A percentile compares a stretch with the other conserved stretches of the same genome.
phyloP scores from a whole-genome alignment of 2,329 filamentous ascomycete genomes.

The Purpureocillium takamizusanense region DNA sequence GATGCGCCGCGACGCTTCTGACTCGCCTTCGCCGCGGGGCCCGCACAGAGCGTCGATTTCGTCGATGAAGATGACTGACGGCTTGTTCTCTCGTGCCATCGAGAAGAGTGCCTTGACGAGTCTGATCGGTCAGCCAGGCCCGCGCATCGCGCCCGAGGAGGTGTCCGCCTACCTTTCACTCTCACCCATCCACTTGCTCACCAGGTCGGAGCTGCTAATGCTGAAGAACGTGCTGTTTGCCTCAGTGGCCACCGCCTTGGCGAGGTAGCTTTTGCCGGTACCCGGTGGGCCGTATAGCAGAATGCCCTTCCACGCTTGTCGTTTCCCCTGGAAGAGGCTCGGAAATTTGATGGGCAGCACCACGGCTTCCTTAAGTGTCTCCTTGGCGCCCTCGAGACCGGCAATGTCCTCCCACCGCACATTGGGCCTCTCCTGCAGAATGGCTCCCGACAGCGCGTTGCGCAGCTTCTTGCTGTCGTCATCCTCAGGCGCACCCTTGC shows the following conservation, averaged over 20 bases:
- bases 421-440: constrained; percentile 90
- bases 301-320: constrained; percentile 98
- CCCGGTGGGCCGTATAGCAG: constrained; percentile 91
- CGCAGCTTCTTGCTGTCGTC: constrained; percentile 93
- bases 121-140: constrained; percentile 31
- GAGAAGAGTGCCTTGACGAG: constrained; percentile 94
- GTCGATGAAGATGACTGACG: constrained; percentile 97
- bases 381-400: constrained; percentile 86
- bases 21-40: constrained; percentile 87
- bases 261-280: constrained; percentile 94
- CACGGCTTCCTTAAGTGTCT: constrained; percentile 95
- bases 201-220: constrained; percentile 91
- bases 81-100: constrained; percentile 97
- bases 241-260: constrained; percentile 95
- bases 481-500: constrained; percentile 61
- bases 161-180: constrained; percentile 66
- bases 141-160: constrained; percentile 9
- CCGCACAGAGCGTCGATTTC: constrained; percentile 96
- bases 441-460: constrained; percentile 82
- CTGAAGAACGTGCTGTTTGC: constrained; percentile 99
- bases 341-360: constrained; percentile 98
- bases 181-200: constrained; percentile 99
- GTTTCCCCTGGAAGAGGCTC: constrained; percentile 88
- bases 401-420: constrained; percentile 98
- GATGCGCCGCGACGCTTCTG: constrained; percentile 92